A percentile compares a stretch with the other conserved stretches of the same genome.
phyloP scores from a whole-genome alignment of 2,329 filamentous ascomycete genomes.

The Alternaria infectoria region DNA sequence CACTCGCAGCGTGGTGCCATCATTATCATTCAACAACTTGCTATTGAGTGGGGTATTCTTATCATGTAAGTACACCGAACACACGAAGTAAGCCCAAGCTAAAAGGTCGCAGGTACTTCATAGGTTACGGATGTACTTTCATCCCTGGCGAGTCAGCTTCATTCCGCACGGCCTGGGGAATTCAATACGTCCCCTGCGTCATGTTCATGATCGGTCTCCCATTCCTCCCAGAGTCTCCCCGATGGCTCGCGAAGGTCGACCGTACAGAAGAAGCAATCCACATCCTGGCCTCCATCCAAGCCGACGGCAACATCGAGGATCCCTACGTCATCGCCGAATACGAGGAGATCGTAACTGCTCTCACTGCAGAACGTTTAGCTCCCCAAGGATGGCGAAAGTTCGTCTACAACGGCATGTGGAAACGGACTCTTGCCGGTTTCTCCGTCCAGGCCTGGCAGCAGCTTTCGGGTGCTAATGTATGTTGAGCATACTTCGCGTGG shows the following conservation, averaged over 20 bases:
- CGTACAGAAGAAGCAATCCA: slow-evolving; percentile 52
- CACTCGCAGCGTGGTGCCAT: slow-evolving; percentile 66
- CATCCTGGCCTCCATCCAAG: slow-evolving; percentile 53
- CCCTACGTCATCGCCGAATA: slow-evolving; percentile 72
- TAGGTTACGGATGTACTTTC: slow-evolving; percentile 47
- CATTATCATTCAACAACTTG: slow-evolving; percentile 75
- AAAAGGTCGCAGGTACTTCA: slow-evolving; percentile 44
- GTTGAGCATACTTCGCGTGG: slow-evolving; percentile 53
- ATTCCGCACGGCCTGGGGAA: slow-evolving; percentile 48
- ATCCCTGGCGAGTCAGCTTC: slow-evolving; percentile 30
- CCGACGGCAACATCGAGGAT: slow-evolving; percentile 66
- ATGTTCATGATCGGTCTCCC: slow-evolving; percentile 57
- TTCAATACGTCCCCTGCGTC: slow-evolving; percentile 48
- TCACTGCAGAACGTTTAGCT: slow-evolving; percentile 75
- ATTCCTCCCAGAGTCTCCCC: slow-evolving; percentile 54
- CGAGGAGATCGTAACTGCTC: slow-evolving; percentile 74
- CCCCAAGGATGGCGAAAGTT: slow-evolving; percentile 75
- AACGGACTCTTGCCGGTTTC: slow-evolving; percentile 72
- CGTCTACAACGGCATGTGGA: slow-evolving; percentile 73
- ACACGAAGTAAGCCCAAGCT: neutral
- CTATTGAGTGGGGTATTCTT: slow-evolving; percentile 69
- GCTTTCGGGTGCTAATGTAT: slow-evolving; percentile 78
- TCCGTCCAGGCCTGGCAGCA: slow-evolving; percentile 80
- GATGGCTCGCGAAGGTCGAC: slow-evolving; percentile 55
- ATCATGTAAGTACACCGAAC: slow-evolving; percentile 34